phyloP scores from a whole-genome alignment of 2,329 filamentous ascomycete species.

The Proliferodiscus dingleyae region DNA sequence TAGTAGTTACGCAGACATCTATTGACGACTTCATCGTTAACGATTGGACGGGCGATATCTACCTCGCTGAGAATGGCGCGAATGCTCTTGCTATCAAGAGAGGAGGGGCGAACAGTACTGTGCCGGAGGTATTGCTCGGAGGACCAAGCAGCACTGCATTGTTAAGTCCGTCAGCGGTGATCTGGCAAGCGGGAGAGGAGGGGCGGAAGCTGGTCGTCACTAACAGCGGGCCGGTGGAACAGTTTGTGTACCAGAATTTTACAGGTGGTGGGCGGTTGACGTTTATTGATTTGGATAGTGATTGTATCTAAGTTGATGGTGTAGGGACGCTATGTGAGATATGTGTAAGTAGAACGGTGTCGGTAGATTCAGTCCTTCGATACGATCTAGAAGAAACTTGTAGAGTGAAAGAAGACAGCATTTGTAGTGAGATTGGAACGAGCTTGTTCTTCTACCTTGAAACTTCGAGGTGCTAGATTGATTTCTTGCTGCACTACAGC shows the following conservation, averaged over 20 bases:
- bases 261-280: constrained; percentile 1
- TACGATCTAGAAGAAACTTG: too few species aligned
- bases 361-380: too few species aligned
- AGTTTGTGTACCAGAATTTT: neutral
- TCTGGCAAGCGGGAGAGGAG: constrained; percentile 5
- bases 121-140: neutral
- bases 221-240: constrained; percentile 1
- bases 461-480: too few species aligned
- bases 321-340: too few species aligned
- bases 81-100: neutral
- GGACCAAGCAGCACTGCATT: neutral
- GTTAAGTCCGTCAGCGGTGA: constrained; percentile 1
- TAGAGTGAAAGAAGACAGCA: too few species aligned
- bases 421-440: too few species aligned
- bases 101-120: neutral
- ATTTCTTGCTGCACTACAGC: too few species aligned
- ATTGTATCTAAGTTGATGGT: too few species aligned
- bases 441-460: too few species aligned
- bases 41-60: constrained; percentile 1
- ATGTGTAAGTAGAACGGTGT: too few species aligned
- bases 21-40: constrained; percentile 8
- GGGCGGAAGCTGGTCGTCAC: constrained; percentile 3
- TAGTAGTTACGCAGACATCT: neutral
- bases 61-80: neutral
- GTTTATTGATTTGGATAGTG: constrained; percentile 1